Conservation (phyloP, 169 alveolate genomes). For the Plasmodium cynomolgi region DNA sequence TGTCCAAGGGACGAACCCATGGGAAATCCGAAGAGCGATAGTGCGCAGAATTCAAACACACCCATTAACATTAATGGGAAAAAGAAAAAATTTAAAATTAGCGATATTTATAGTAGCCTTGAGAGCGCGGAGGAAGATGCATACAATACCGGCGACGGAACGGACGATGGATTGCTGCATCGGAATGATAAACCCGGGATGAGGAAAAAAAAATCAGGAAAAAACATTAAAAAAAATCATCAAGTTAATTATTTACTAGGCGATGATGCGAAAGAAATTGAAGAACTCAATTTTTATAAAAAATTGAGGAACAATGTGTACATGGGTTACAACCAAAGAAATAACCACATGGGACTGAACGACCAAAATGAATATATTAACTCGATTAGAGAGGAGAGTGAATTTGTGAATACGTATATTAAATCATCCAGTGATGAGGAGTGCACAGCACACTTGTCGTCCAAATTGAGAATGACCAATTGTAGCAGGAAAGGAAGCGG, state of each 20-base stretch:
- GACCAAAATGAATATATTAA: constrained; percentile 61
- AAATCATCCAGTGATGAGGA: constrained; percentile 67
- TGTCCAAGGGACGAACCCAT: neutral
- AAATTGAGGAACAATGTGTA: constrained; percentile 8
- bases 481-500: neutral
- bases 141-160: neutral
- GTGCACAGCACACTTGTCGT: neutral
- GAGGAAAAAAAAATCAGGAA: neutral
- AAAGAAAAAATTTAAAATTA: constrained; percentile 2
- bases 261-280: constrained; percentile 34
- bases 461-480: neutral
- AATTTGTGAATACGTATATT: constrained; percentile 44
- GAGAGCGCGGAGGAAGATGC: constrained; percentile 64
- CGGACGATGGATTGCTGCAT: neutral
- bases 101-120: constrained; percentile 69
- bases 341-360: constrained; percentile 8
- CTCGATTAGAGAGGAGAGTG: constrained; percentile 7
- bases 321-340: constrained; percentile 67
- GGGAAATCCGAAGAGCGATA: neutral
- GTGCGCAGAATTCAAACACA: neutral
- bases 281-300: constrained; percentile 41
- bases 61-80: neutral
- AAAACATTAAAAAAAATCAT: neutral
- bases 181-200: neutral
- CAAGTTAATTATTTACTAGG: neutral